These are phyloP conservation scores for Mycena metata DNA, from an alignment of 768 basidiomycete genomes.

Conservation along the genomic window DNA sequence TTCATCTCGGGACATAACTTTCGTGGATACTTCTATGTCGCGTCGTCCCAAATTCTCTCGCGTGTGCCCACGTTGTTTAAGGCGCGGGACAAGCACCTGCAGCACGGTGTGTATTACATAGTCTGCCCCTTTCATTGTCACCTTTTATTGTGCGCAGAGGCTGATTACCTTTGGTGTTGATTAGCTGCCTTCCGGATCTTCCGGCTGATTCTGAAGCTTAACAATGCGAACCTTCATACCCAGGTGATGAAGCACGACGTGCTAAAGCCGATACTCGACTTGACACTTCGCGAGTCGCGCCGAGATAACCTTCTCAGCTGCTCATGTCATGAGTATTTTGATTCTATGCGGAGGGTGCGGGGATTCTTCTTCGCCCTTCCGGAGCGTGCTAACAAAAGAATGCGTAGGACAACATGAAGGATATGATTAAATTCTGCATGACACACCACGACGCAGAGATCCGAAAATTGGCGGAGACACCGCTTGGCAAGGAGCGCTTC, in stretches of 20 bases:
- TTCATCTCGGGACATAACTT: conserved; percentile 92
- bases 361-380: background rate
- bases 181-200: conserved; percentile 94
- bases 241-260: conserved; percentile 90
- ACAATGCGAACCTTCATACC: conserved; percentile 79
- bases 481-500: conserved; percentile 77
- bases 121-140: background rate
- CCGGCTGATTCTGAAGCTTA: conserved; percentile 84
- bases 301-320: conserved; percentile 95
- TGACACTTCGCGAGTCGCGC: conserved; percentile 85
- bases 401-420: conserved; percentile 87
- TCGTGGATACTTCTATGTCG: conserved; percentile 90
- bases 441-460: conserved; percentile 77
- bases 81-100: conserved; percentile 90
- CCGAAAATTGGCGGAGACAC: conserved; percentile 70
- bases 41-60: conserved; percentile 81
- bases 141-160: conserved; percentile 11
- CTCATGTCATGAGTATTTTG: conserved; percentile 96
- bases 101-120: conserved; percentile 75
- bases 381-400: conserved; percentile 10
- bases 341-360: conserved; percentile 87
- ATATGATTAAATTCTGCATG: conserved; percentile 88
- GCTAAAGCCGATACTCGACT: conserved; percentile 84
- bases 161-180: conserved; percentile 28
- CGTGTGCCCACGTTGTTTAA: conserved; percentile 84